Evolutionary conservation across 345 rosid genomes (phyloP), one percentile per base, ranked within the genome.

Genomic region (Reutealis trisperma): DNA sequence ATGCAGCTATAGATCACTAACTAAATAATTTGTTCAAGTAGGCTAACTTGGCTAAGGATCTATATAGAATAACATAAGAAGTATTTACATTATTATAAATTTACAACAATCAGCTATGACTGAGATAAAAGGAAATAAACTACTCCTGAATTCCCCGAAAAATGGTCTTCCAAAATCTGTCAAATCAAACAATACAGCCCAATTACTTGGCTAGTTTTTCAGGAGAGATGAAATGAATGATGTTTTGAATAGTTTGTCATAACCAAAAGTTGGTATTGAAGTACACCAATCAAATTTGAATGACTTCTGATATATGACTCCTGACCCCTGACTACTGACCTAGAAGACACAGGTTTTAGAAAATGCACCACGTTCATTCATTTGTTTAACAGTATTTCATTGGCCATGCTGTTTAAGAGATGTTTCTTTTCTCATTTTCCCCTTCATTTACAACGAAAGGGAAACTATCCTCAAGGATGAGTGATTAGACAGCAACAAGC

Each of bases 81-180:
- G 16, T 72, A 71, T 79, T 49, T 73, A 72, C 72, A 76, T 68
- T 25, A 42, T 54, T 37, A 22, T 45, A 25, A 30, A 22, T 45
- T 74, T 73, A 51, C 69, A 77, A 74, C 10, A 32, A 68, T 69
- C 63, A 12, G 55, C 51, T 69, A 78, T 51, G 47, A 37, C 37
- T 58, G 68, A 45, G 59, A 16, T 44, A 25, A 71, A 65, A 67
- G 67, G 49, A 51, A 78, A 64, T 70, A 74, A 73, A 72, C 76
- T 25, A 75, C 70, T 44, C 51, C 78, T 32, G 11, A 34, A 54
- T 77, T 5, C 72, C 62, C 44, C 49, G 4, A 59, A n/a, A 3
- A 55, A 45, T 16, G 77, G 11, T 67, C 21, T 45, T 60, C n/a
- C 15, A 13, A 37, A 47, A 63, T 74, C 78, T 79, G 81, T 69